Evolutionary conservation across 441 rosid genomes (phyloP).

Genomic region (Eugenia klotzschiana): DNA sequence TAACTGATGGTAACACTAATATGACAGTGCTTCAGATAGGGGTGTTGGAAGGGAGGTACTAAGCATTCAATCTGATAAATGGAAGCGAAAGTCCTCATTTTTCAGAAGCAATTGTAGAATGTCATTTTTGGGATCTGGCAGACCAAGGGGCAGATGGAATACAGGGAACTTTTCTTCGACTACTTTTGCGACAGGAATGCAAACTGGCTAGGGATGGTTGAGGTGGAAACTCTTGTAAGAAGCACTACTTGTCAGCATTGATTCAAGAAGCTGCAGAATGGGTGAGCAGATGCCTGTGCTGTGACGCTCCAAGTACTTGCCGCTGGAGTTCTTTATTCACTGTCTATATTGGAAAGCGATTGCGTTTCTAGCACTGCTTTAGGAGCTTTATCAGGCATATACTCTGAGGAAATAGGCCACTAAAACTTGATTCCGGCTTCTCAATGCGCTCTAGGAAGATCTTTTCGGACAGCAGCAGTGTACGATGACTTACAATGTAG

Average conservation of each 20-base stretch:
- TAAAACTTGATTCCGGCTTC: neutral
- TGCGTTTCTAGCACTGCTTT: neutral
- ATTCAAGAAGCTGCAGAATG: neutral
- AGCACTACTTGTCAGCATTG: neutral
- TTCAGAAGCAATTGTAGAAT: neutral
- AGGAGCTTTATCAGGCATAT: neutral
- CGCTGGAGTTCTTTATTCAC: neutral
- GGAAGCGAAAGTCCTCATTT: neutral
- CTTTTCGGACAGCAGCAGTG: neutral
- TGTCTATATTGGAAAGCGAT: neutral
- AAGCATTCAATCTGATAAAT: neutral
- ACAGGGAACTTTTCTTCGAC: neutral
- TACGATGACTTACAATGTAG: neutral
- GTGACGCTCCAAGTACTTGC: neutral
- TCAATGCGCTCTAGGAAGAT: neutral
- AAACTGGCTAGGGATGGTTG: neutral
- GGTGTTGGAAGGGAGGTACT: neutral
- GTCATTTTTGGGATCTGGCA: neutral
- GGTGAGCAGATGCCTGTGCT: neutral
- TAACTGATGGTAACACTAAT: neutral
- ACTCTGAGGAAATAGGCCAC: neutral
- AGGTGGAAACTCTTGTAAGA: neutral
- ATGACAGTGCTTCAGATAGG: neutral
- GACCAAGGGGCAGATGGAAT: neutral
- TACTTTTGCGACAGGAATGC: neutral